Conservation (phyloP, 352 stramenopile genomes). For the Phytophthora palmivora region DNA sequence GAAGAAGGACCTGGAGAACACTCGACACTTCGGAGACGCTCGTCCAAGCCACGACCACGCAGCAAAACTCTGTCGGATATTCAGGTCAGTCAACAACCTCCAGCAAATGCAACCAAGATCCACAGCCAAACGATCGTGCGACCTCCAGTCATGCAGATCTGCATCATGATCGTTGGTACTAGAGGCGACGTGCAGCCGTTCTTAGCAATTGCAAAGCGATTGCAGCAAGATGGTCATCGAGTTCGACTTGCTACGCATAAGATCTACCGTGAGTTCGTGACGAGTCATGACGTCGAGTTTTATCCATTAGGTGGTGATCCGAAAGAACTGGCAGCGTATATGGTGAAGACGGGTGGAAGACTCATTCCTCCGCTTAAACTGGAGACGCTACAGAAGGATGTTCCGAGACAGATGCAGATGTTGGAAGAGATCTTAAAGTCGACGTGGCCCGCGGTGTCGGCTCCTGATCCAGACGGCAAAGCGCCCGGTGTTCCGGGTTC, state of each 20-base stretch:
- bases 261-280: constrained; percentile 86
- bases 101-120: constrained; percentile 3
- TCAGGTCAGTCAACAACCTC: constrained; percentile 14
- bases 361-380: constrained; percentile 66
- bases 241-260: constrained; percentile 92
- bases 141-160: constrained; percentile 66
- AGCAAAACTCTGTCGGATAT: constrained; percentile 36
- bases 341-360: constrained; percentile 86
- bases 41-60: constrained; percentile 12
- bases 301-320: constrained; percentile 74
- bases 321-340: constrained; percentile 87
- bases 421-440: constrained; percentile 85
- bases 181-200: constrained; percentile 86
- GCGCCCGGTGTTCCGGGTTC: constrained; percentile 37
- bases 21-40: constrained; percentile 22
- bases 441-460: constrained; percentile 87
- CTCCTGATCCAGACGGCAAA: constrained; percentile 68
- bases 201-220: constrained; percentile 76
- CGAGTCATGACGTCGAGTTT: constrained; percentile 70
- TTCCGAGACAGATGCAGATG: constrained; percentile 90
- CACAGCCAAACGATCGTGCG: background rate
- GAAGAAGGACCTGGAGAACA: constrained; percentile 25
- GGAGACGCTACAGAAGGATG: constrained; percentile 58
- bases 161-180: constrained; percentile 91
- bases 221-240: constrained; percentile 86